Conservation (phyloP, 371 early-diverging fungal species). For the Aphelidium insulamus region DNA sequence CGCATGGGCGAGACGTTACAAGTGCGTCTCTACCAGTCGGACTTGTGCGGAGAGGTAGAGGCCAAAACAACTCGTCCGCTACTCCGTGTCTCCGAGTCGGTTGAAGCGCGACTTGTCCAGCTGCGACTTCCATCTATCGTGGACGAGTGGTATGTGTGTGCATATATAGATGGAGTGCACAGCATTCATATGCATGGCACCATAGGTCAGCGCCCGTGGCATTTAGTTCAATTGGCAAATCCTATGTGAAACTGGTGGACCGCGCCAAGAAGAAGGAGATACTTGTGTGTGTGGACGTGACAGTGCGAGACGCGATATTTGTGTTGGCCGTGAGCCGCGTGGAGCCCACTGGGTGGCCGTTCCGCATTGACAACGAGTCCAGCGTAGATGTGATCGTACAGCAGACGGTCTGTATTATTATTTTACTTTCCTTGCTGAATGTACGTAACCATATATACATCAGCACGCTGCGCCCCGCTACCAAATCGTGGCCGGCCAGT, state of each 20-base stretch:
- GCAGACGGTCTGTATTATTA: constrained; percentile 24
- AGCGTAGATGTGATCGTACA: constrained; percentile 50
- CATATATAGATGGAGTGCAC: too few relatives aligned
- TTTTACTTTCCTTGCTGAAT: too few relatives aligned
- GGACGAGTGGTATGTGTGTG: constrained; percentile 41
- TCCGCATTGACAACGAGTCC: constrained; percentile 64
- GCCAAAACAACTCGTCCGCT: too few relatives aligned
- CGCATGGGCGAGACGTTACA: constrained; percentile 31
- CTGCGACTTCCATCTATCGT: too few relatives aligned
- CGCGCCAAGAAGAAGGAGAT: constrained; percentile 21
- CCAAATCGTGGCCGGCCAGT: constrained; percentile 29
- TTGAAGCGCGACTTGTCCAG: too few relatives aligned
- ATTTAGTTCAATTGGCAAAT: constrained; percentile 63
- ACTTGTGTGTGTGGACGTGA: constrained; percentile 48
- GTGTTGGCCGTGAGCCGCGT: constrained; percentile 60
- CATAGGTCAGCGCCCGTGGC: constrained; percentile 65
- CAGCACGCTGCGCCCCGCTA: constrained; percentile 19
- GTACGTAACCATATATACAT: too few relatives aligned
- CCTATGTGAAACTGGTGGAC: constrained; percentile 44
- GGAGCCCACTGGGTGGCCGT: constrained; percentile 65
- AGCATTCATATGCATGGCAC: too few relatives aligned
- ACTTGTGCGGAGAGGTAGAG: too few relatives aligned
- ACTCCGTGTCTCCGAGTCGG: too few relatives aligned
- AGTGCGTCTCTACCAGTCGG: too few relatives aligned
- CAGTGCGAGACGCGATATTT: constrained; percentile 67